A percentile compares a stretch with the other conserved stretches of the same genome.
Conservation (phyloP, 208 protist genomes). For the Acanthamoeba comandoni region DNA sequence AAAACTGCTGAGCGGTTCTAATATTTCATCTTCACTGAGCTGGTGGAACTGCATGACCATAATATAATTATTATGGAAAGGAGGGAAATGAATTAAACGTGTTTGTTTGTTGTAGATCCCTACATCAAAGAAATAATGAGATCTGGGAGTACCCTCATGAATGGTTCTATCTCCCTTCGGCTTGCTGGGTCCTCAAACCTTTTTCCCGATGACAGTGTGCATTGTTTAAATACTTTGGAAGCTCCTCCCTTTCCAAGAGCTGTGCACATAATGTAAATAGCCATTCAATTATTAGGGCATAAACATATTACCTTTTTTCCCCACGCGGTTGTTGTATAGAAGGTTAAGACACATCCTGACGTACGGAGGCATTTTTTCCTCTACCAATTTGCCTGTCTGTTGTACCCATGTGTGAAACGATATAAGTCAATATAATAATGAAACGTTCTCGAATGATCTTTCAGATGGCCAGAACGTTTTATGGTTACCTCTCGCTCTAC, state of each 20-base stretch:
- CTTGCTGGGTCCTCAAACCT: conserved; percentile 12
- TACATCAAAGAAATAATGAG: too few species aligned
- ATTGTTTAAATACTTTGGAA: conserved; percentile 15
- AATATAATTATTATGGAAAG: too few species aligned
- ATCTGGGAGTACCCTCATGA: neutral
- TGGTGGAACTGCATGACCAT: too few species aligned
- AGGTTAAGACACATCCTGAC: neutral
- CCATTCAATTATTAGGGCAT: too few species aligned
- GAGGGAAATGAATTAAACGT: too few species aligned
- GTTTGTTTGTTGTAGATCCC: too few species aligned
- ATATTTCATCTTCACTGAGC: too few species aligned
- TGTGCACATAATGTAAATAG: too few species aligned
- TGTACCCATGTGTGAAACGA: neutral
- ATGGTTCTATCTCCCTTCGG: neutral
- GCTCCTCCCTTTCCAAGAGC: neutral
- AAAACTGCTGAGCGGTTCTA: conserved; percentile 5
- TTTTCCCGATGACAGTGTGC: neutral
- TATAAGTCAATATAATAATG: too few species aligned
- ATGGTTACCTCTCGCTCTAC: too few species aligned
- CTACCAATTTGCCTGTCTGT: neutral
- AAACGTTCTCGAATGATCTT: too few species aligned
- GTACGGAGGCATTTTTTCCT: conserved; percentile 14
- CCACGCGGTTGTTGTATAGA: conserved; percentile 5
- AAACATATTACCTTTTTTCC: neutral
- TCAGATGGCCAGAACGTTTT: too few species aligned